Evolutionary conservation across 441 rosid species (phyloP), one percentile per base, ranked within the genome.

Genomic region (Hura crepitans): DNA sequence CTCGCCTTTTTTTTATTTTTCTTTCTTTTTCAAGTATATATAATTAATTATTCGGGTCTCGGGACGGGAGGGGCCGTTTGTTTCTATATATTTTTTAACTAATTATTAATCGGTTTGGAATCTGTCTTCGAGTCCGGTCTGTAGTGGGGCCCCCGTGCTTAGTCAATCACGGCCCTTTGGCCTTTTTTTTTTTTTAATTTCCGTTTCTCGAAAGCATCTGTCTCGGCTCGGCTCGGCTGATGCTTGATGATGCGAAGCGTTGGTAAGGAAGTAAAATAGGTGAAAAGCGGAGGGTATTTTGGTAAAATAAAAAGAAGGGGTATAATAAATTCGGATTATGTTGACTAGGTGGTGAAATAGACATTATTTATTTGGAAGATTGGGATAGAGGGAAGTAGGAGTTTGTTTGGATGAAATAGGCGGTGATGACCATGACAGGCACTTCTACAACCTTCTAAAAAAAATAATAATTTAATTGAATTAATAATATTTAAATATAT

Each of bases 101-200:
- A 17, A 1, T 63, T 54, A 72, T 82, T 62, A 85, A 85, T 66
- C 62, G 47, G 39, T 51, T 83, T 83, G 81, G 80, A 84, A 66
- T 69, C 65, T 50, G 30, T 72, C 15, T 78, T 80, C 73, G 78
- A 76, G 82, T 82, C 88, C 89, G 85, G 78, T 70, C 78, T 13
- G 72, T 18, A 65, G 31, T 62, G 78, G 83, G 86, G 0, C 83
- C 87, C 87, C 74, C 75, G 17, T 23, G 64, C 85, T 70, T 74
- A 73, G 92, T 82, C 90, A 84, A 83, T 83, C 84, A 69, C 86
- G 83, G 86, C 86, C 79, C 77, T 61, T 37, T 0, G 54, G 71
- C 68, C 68, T 72, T 45, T 31, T 22, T 56, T 43, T 27, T 8
- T 0, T 8, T 10, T 57, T n/a, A n/a, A n/a, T n/a, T n/a, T n/a